Base-by-base conservation (phyloP, 805 yeast genomes). In the Isabelozyma rhagii region DNA sequence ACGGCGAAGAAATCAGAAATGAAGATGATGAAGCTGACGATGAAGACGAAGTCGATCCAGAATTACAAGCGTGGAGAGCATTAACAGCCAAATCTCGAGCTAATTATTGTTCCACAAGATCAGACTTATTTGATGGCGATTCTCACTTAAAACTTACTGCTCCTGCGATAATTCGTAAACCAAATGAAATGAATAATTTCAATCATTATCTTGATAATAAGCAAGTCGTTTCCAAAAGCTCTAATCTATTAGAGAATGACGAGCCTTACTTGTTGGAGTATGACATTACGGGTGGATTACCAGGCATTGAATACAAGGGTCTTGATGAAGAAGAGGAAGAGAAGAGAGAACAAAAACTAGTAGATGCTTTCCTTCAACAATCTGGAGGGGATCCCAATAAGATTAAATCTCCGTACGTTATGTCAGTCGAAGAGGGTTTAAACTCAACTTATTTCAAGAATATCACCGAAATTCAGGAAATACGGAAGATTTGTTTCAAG, bases 401-500 rank as follows among this genome's bases (percentile, higher is more conserved):
- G 7, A 49, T 55, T 15, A 49, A 59, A 38, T 68, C 75, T 0
- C 56, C 56, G 1, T 69, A 73, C 51, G 66, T 66, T 5, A 51
- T 71, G 42, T 63, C 70, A 59, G 74, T 45, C 50, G 66, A 74
- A 13, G 72, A 74, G 14, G 96, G 96, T 0, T 72, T 90, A 45
- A 81, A 83, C 49, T 75, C 78, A 13, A 71, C 82, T 8, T 71
- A 89, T 49, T 75, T 80, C 57, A 77, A 78, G 17, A 94, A 92
- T 58, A 84, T 94, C 42, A 70, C 75, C 1, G 80, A 86, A 54
- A 89, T 94, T 77, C 97, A 93, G 69, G 90, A 90, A 57, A 87
- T 94, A 36, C 75, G 99, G 50, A 87, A 85, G 55, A 77, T 89
- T 4, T 92, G 97, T 63, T 88, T 90, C 69, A 92, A 92, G 64